A percentile compares a stretch with the other conserved stretches of the same genome.
phyloP scores from a whole-genome alignment of 768 basidiomycete species.

The Obba rivulosa region DNA sequence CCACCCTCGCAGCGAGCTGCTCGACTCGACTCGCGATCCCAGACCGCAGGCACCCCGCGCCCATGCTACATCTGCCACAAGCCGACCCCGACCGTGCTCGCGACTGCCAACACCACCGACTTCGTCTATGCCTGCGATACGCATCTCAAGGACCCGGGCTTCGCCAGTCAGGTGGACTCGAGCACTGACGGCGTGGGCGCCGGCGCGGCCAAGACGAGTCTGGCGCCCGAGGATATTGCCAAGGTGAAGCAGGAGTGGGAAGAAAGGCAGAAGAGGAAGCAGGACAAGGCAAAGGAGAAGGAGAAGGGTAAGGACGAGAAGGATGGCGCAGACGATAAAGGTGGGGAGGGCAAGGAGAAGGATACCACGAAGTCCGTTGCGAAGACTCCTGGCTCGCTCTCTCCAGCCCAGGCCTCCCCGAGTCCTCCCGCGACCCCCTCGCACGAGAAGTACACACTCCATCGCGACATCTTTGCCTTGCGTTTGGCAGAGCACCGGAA shows the following conservation, averaged over 20 bases:
- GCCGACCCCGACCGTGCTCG: slow-evolving; percentile 78
- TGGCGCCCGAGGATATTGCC: slow-evolving; percentile 67
- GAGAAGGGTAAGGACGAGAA: slow-evolving; percentile 37
- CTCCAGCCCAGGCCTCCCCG: slow-evolving; percentile 28
- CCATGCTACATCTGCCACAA: slow-evolving; percentile 77
- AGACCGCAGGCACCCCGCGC: slow-evolving; percentile 76
- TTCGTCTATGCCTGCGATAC: slow-evolving; percentile 79
- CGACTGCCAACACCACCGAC: slow-evolving; percentile 77
- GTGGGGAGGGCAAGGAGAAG: slow-evolving; percentile 29
- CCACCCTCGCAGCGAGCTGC: neutral
- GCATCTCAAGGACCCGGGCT: slow-evolving; percentile 79
- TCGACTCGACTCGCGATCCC: slow-evolving; percentile 11
- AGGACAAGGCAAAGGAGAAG: slow-evolving; percentile 48
- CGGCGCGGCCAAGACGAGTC: slow-evolving; percentile 32
- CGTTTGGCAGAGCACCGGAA: slow-evolving; percentile 71
- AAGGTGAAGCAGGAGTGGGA: slow-evolving; percentile 80
- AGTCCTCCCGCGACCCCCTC: slow-evolving; percentile 30
- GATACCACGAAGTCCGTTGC: slow-evolving; percentile 17
- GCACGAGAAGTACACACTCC: slow-evolving; percentile 77
- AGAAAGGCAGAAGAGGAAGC: slow-evolving; percentile 59
- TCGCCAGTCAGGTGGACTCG: slow-evolving; percentile 50
- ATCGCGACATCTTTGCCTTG: slow-evolving; percentile 79
- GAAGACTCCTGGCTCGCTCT: slow-evolving; percentile 25
- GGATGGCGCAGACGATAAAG: slow-evolving; percentile 33
- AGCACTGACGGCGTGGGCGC: slow-evolving; percentile 26